phyloP scores from a whole-genome alignment of 495 filamentous ascomycete genomes.

The Tuber umbilicatum region DNA sequence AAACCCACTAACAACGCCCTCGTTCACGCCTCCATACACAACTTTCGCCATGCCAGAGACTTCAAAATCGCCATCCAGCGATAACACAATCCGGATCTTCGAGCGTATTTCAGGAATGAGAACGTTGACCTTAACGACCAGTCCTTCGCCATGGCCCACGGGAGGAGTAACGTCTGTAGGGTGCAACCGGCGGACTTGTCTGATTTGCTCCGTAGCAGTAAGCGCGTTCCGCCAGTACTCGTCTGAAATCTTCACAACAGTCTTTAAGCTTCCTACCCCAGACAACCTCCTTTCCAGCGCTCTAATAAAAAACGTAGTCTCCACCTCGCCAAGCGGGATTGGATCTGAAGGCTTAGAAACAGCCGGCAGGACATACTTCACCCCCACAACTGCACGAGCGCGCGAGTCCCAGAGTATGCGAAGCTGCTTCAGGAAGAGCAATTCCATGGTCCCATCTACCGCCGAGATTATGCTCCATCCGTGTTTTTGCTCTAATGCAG shows the following conservation, averaged over 20 bases:
- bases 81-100: slow-evolving; percentile 26
- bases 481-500: slow-evolving; percentile 58
- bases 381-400: slow-evolving; percentile 44
- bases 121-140: slow-evolving; percentile 21
- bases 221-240: slow-evolving; percentile 56
- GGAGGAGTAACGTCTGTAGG: neutral
- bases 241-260: slow-evolving; percentile 52
- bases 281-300: slow-evolving; percentile 48
- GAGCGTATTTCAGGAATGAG: slow-evolving; percentile 29
- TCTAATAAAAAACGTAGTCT: slow-evolving; percentile 63
- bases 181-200: slow-evolving; percentile 37
- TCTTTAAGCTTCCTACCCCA: slow-evolving; percentile 43
- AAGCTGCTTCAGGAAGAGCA: slow-evolving; percentile 72
- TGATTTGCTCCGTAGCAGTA: slow-evolving; percentile 50
- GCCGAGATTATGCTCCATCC: slow-evolving; percentile 74
- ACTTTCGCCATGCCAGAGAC: slow-evolving; percentile 21
- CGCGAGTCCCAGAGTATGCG: slow-evolving; percentile 38
- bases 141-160: neutral
- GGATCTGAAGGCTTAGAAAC: slow-evolving; percentile 48
- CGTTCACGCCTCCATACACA: slow-evolving; percentile 29
- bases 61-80: slow-evolving; percentile 9
- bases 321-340: slow-evolving; percentile 43
- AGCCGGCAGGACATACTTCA: slow-evolving; percentile 53
- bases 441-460: slow-evolving; percentile 57
- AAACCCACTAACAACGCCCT: slow-evolving; percentile 23